phyloP scores from a whole-genome alignment of 805 yeast genomes.

The Metschnikowia lochheadii region DNA sequence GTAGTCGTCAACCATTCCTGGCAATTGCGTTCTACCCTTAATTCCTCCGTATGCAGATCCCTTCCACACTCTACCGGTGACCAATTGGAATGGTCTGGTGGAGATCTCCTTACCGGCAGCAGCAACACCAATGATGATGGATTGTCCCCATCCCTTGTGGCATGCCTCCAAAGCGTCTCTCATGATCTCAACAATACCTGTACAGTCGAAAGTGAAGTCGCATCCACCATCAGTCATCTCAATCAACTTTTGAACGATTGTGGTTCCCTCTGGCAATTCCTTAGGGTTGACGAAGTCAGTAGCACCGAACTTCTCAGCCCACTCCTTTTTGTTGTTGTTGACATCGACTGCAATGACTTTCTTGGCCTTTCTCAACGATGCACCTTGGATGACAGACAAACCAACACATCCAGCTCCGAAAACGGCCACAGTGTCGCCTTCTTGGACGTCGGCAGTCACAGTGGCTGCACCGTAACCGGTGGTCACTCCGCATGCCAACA shows the following conservation, averaged over 20 bases:
- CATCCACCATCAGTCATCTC: conserved; percentile 96
- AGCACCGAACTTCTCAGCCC: conserved; percentile 91
- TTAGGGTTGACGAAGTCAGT: conserved; percentile 90
- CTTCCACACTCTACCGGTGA: conserved; percentile 97
- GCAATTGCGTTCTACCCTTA: conserved; percentile 95
- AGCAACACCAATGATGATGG: conserved; percentile 95
- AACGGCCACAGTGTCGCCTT: conserved; percentile 91
- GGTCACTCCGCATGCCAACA: conserved; percentile 97
- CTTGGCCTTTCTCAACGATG: conserved; percentile 74
- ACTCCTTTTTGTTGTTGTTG: conserved; percentile 75
- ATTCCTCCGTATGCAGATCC: conserved; percentile 99
- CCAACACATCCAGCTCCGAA: conserved; percentile 99
- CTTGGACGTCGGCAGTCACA: conserved; percentile 84
- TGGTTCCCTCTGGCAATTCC: conserved; percentile 64
- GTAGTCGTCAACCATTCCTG: conserved; percentile 83
- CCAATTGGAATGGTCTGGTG: conserved; percentile 97
- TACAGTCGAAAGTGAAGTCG: conserved; percentile 95
- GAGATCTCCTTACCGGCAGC: conserved; percentile 96
- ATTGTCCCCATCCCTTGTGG: conserved; percentile 99
- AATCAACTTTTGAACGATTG: conserved; percentile 76
- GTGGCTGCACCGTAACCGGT: conserved; percentile 98
- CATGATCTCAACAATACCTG: conserved; percentile 95
- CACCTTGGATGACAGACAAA: conserved; percentile 94
- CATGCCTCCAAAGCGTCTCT: conserved; percentile 94
- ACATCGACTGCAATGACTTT: conserved; percentile 83